These are phyloP conservation scores for Aspergillus panamensis DNA, from an alignment of 495 filamentous ascomycete genomes.

Conservation along the genomic window DNA sequence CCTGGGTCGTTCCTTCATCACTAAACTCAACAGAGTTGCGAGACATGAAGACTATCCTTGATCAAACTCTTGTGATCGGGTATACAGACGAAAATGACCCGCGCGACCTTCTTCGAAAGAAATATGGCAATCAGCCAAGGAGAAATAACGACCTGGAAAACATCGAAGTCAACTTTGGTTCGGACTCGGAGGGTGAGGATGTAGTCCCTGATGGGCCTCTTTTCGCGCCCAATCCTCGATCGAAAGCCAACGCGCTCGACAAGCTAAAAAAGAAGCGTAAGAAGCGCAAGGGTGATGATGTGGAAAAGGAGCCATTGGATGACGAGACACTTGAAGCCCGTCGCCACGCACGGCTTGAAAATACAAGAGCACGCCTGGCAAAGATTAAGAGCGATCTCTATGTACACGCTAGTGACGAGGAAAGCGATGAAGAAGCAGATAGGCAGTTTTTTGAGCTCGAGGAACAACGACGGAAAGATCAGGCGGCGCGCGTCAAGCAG, in stretches of 20 bases:
- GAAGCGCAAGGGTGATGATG: conserved; percentile 36
- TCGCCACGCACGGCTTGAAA: conserved; percentile 50
- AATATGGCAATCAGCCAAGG: conserved; percentile 46
- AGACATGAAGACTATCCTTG: conserved; percentile 59
- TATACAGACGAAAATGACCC: conserved; percentile 61
- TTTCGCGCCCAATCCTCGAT: conserved; percentile 57
- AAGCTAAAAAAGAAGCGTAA: conserved; percentile 53
- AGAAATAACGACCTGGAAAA: conserved; percentile 37
- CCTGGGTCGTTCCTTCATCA: conserved; percentile 73
- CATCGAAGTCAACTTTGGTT: conserved; percentile 52
- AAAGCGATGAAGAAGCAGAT: conserved; percentile 65
- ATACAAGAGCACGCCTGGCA: conserved; percentile 58
- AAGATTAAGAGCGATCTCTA: conserved; percentile 83
- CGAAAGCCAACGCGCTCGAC: conserved; percentile 46
- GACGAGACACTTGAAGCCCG: conserved; percentile 51
- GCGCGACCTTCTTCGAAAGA: conserved; percentile 70
- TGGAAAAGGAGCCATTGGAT: conserved; percentile 42
- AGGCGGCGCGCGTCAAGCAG: conserved; percentile 46
- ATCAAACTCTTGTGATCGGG: conserved; percentile 66
- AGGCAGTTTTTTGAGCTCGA: conserved; percentile 70
- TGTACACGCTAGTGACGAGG: conserved; percentile 76
- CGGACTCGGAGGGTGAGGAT: conserved; percentile 59
- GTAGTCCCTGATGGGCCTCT: conserved; percentile 59
- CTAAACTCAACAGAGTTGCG: conserved; percentile 60
- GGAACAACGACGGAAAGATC: conserved; percentile 50